Evolutionary conservation across 1,139 yeast genomes (phyloP).

Genomic region (Ogataea hybrid): DNA sequence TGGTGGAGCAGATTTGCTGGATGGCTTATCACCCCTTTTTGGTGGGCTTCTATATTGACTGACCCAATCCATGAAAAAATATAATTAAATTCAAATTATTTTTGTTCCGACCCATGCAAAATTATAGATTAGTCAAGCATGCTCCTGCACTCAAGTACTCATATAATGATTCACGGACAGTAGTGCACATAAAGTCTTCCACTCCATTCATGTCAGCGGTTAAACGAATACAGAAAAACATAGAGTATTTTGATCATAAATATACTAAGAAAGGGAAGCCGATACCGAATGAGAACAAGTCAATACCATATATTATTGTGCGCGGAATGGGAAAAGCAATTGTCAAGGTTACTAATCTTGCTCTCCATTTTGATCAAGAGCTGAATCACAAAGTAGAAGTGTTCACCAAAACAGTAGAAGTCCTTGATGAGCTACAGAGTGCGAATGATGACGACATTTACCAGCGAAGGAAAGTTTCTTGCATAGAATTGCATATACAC

Average conservation of each 20-base stretch:
- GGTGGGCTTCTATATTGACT: conserved; percentile 14
- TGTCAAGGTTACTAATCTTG: conserved; percentile 52
- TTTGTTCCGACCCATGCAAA: conserved; percentile 1
- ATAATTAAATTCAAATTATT: not conserved
- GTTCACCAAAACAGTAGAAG: conserved; percentile 56
- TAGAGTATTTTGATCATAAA: conserved; percentile 34
- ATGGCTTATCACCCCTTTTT: not conserved
- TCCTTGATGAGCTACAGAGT: conserved; percentile 55
- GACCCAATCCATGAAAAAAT: conserved; percentile 19
- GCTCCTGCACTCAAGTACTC: conserved; percentile 39
- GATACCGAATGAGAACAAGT: conserved; percentile 36
- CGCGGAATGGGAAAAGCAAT: conserved; percentile 72
- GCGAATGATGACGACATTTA: conserved; percentile 35
- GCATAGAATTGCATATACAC: conserved; percentile 50
- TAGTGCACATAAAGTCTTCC: conserved; percentile 51
- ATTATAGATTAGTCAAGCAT: conserved; percentile 44
- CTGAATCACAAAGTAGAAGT: conserved; percentile 49
- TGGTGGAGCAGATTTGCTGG: conserved; percentile 10
- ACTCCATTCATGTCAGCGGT: conserved; percentile 66
- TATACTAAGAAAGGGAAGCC: conserved; percentile 29
- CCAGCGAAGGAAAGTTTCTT: conserved; percentile 55
- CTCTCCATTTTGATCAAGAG: conserved; percentile 48
- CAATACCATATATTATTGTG: conserved; percentile 46
- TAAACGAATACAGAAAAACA: conserved; percentile 51
- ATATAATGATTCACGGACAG: conserved; percentile 43